A percentile compares a stretch with the other conserved stretches of the same genome.
These are phyloP conservation scores for Daldinia grandis DNA, from an alignment of 495 filamentous ascomycete genomes.

Conservation along the genomic window DNA sequence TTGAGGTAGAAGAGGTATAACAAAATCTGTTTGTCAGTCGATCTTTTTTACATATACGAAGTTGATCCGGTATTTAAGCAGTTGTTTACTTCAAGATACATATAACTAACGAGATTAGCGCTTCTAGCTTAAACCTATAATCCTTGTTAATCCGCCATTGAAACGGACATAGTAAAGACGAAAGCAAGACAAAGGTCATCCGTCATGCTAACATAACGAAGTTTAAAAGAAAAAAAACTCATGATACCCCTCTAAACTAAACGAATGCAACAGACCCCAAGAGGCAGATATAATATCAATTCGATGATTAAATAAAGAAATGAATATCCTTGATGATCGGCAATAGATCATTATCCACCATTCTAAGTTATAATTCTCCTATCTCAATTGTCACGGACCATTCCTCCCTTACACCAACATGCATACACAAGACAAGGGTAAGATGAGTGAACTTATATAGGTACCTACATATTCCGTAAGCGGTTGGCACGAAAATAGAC, in stretches of 20 bases:
- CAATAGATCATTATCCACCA: neutral
- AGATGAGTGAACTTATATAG: neutral
- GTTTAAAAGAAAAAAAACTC: no score
- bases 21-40: no score
- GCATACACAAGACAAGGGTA: neutral
- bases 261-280: neutral
- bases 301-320: neutral
- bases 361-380: neutral
- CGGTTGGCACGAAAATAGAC: constrained; percentile 7
- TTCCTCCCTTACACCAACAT: neutral
- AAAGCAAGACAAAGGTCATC: no score
- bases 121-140: no score
- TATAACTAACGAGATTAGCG: no score
- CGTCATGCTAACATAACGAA: no score
- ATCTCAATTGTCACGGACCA: neutral
- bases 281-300: neutral
- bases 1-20: neutral
- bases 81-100: no score
- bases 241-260: no score
- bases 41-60: no score
- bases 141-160: no score
- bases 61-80: no score
- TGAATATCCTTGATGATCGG: neutral
- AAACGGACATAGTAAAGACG: no score
- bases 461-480: neutral